Conservation (phyloP, 495 filamentous ascomycete genomes). For the Thozetella sp. region DNA sequence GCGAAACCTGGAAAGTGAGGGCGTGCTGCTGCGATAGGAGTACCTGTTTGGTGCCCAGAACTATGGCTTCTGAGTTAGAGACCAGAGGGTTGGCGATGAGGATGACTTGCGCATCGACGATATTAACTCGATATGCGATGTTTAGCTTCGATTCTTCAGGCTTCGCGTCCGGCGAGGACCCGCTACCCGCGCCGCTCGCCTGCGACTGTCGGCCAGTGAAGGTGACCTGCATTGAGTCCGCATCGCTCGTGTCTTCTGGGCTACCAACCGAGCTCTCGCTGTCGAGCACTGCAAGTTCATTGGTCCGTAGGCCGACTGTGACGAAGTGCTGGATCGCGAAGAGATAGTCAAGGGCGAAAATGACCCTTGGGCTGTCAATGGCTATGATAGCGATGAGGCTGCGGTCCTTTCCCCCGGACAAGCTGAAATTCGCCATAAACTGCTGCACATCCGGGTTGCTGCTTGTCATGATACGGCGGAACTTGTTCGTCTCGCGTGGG, state of each 20-base stretch:
- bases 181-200: constrained; percentile 14
- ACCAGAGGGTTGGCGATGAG: constrained; percentile 92
- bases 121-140: constrained; percentile 87
- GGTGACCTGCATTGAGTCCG: constrained; percentile 44
- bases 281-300: constrained; percentile 54
- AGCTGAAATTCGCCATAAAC: constrained; percentile 96
- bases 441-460: constrained; percentile 93
- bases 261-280: constrained; percentile 58
- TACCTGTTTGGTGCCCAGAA: constrained; percentile 91
- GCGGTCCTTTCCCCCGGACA: constrained; percentile 82
- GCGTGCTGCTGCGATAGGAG: constrained; percentile 93
- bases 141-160: constrained; percentile 57
- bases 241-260: constrained; percentile 62
- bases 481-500: constrained; percentile 85
- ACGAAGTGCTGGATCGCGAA: constrained; percentile 86
- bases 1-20: constrained; percentile 84
- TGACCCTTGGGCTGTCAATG: constrained; percentile 93
- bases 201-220: constrained; percentile 27
- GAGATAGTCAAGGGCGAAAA: constrained; percentile 93
- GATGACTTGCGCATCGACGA: constrained; percentile 95
- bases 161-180: constrained; percentile 8
- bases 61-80: constrained; percentile 90
- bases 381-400: constrained; percentile 89
- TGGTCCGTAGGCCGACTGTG: constrained; percentile 63
- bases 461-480: constrained; percentile 96